Conservation (phyloP, 129 eudicot species). For the Artemisia tridentata region DNA sequence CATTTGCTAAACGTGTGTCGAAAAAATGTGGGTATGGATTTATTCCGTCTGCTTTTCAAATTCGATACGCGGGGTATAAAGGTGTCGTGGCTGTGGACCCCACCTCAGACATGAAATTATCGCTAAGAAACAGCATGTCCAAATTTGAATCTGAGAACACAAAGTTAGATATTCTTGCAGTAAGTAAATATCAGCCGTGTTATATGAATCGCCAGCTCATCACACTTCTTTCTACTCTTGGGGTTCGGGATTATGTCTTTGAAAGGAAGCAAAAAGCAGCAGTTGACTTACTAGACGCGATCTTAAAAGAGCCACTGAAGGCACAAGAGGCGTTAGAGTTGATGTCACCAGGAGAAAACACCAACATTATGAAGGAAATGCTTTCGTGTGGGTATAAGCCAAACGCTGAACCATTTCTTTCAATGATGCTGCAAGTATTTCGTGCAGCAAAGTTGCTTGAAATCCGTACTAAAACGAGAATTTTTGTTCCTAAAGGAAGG, state of each 20-base stretch:
- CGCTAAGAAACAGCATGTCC: conserved; percentile 68
- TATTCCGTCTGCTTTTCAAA: conserved; percentile 76
- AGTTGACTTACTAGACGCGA: conserved; percentile 53
- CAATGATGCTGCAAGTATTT: conserved; percentile 85
- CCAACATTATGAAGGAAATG: conserved; percentile 72
- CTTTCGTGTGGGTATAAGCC: conserved; percentile 82
- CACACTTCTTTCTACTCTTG: conserved; percentile 79
- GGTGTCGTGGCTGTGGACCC: conserved; percentile 87
- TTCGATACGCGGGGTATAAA: conserved; percentile 80
- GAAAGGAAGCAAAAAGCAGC: conserved; percentile 75
- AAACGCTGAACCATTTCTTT: conserved; percentile 71
- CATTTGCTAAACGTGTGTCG: conserved; percentile 59
- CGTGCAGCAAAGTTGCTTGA: conserved; percentile 74
- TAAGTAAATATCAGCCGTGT: conserved; percentile 82
- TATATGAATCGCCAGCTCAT: conserved; percentile 71
- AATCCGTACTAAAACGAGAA: conserved; percentile 58
- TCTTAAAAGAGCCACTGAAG: conserved; percentile 51
- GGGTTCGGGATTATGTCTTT: conserved; percentile 51
- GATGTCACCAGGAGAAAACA: conserved; percentile 86
- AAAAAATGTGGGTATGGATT: conserved; percentile 50
- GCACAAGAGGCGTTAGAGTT: conserved; percentile 73
- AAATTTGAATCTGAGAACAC: conserved; percentile 60
- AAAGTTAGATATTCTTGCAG: conserved; percentile 59
- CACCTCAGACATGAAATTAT: conserved; percentile 47
- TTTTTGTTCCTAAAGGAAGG: conserved; percentile 61